Base-by-base conservation (phyloP, 2,329 filamentous ascomycete genomes). In the Diplodia mutila region DNA sequence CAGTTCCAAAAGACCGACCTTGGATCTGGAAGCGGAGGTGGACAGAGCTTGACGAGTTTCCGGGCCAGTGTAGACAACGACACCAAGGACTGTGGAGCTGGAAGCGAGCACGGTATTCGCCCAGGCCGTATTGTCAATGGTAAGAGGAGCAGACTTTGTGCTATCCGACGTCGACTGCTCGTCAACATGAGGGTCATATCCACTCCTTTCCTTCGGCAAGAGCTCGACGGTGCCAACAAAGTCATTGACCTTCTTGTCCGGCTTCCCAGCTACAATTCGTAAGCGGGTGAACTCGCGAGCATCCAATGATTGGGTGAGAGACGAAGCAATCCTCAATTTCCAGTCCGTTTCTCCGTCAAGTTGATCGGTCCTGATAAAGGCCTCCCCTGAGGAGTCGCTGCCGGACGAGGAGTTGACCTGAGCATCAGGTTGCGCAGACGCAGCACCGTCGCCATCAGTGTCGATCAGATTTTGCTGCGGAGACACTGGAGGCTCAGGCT, bases 121-220 rank as follows among this genome's bases (percentile, higher is more conserved):
- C 95, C 96, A 99, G 11, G 96, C 95, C 8, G 95, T 98, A 75
- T 99, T 97, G 79, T 99, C 95, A 70, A 99, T 97, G 1, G 88
- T 92, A 46, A 99, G 83, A 1, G 94, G 89, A 2, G 90, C 87
- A 5, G 90, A 91, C 68, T 86, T 86, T 42, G 75, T 68, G 23
- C 71, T 69, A 53, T 78, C 75, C 2, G 21, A n/a, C 2, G 39
- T 6, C 14, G 66, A 51, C 23, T 76, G 73, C 8, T 54, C 32
- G 18, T 67, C 65, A 23, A 70, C 66, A 66, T 77, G 78, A 7
- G 81, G 73, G 75, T 85, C 75, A 82, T 85, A 70, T 78, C 85
- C 71, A 81, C 81, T 70, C 79, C 80, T 69, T 77, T 82, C 68
- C 64, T 79, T 87, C 0, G 89, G 85, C 23, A 89, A 78, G 14